Evolutionary conservation across 2,329 filamentous ascomycete genomes (phyloP).

Genomic region (Cladosporium austrohemisphaericum): DNA sequence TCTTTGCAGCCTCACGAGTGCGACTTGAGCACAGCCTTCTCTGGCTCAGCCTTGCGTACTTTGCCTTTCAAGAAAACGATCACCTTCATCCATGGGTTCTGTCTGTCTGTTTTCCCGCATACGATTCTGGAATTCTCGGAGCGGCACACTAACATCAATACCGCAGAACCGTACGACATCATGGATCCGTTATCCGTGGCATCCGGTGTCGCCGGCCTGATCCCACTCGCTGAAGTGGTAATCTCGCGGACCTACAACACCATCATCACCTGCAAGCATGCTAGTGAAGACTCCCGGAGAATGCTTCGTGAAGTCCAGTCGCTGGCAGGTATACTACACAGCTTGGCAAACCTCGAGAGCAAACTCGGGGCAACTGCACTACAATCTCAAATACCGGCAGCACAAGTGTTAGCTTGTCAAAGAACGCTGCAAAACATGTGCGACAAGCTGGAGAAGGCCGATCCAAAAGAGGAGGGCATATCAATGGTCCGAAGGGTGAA

Average conservation of each 20-base stretch:
- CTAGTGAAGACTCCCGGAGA: not conserved
- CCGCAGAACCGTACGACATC: not conserved
- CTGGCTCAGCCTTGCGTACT: too few species aligned
- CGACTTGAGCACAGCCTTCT: too few species aligned
- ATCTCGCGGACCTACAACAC: constrained; percentile 5
- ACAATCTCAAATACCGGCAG: not conserved
- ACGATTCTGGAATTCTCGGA: too few species aligned
- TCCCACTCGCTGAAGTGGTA: not conserved
- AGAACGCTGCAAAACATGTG: not conserved
- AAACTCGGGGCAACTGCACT: not conserved
- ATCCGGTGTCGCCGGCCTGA: not conserved
- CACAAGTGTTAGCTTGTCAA: not conserved
- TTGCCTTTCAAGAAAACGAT: too few species aligned
- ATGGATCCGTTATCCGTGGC: constrained; percentile 3
- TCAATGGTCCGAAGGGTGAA: not conserved
- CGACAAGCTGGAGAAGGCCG: not conserved
- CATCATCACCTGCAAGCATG: constrained; percentile 2
- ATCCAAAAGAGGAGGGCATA: not conserved
- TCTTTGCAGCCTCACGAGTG: too few species aligned
- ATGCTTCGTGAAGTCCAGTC: constrained; percentile 1
- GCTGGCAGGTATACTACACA: not conserved
- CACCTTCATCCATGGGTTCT: too few species aligned
- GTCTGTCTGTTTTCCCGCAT: too few species aligned
- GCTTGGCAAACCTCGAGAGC: not conserved
- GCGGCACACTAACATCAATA: too few species aligned